Evolutionary conservation across 208 protist genomes (phyloP).

Genomic region (Crithidia fasciculata): DNA sequence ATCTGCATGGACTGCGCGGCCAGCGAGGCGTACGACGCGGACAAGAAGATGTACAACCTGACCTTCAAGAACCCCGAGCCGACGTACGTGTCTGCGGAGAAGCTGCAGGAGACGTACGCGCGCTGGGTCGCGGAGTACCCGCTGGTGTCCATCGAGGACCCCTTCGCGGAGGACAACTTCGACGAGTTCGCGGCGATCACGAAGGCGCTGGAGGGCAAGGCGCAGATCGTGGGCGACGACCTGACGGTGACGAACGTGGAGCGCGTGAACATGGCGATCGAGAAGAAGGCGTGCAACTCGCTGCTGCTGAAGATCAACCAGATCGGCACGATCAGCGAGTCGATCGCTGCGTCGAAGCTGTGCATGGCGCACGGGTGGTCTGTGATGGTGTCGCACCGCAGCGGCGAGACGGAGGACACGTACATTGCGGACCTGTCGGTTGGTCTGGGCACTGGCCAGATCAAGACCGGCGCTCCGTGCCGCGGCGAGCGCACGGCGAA

Average conservation of each 20-base stretch:
- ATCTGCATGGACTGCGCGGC: conserved; percentile 99
- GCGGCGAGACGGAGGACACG: conserved; percentile 98
- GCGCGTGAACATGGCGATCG: conserved; percentile 94
- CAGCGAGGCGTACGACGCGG: conserved; percentile 97
- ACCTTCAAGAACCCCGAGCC: conserved; percentile 96
- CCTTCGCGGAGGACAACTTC: conserved; percentile 99
- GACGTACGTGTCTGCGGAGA: conserved; percentile 69
- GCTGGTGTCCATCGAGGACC: conserved; percentile 99
- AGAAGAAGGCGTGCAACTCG: conserved; percentile 95
- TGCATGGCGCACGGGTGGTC: conserved; percentile 81
- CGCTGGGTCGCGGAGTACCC: conserved; percentile 93
- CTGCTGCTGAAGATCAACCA: conserved; percentile 99
- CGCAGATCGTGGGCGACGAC: conserved; percentile 99
- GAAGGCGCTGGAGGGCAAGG: conserved; percentile 61
- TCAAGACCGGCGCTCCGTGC: conserved; percentile 99
- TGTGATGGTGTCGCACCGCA: conserved; percentile 96
- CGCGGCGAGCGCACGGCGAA: conserved; percentile 98
- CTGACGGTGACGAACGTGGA: conserved; percentile 98
- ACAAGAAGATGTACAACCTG: conserved; percentile 95
- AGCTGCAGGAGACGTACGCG: conserved; percentile 94
- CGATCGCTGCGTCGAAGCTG: conserved; percentile 95
- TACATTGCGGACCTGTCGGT: conserved; percentile 99
- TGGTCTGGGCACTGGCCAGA: conserved; percentile 95
- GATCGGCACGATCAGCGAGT: conserved; percentile 98
- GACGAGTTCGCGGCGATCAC: conserved; percentile 92